Evolutionary conservation across 2,329 filamentous ascomycete species (phyloP).

Genomic region (Exophiala xenobiotica): DNA sequence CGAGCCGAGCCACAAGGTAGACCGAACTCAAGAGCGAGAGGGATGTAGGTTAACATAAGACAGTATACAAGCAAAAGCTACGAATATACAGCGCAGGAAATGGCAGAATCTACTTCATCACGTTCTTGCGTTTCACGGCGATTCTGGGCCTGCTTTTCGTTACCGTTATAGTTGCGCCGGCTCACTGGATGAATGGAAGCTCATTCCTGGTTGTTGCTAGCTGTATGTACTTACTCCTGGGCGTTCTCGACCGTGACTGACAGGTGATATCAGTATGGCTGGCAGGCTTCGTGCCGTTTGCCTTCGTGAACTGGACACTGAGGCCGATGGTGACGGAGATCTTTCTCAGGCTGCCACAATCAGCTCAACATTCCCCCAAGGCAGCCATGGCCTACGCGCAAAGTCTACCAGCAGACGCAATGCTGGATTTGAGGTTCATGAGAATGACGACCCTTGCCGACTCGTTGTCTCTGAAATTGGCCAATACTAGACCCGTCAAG

Average conservation of each 20-base stretch:
- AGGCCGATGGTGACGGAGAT: constrained; percentile 72
- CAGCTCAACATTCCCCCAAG: constrained; percentile 61
- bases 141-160: constrained; percentile 69
- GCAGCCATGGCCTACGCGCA: constrained; percentile 44
- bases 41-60: constrained; percentile 2
- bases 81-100: constrained; percentile 76
- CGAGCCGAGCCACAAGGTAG: constrained; percentile 20
- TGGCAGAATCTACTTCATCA: constrained; percentile 64
- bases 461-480: constrained; percentile 43
- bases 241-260: neutral
- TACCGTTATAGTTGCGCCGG: constrained; percentile 61
- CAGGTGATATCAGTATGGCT: constrained; percentile 16
- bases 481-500: constrained; percentile 41
- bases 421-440: constrained; percentile 47
- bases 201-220: constrained; percentile 28
- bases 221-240: constrained; percentile 11
- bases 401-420: constrained; percentile 45
- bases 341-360: constrained; percentile 65
- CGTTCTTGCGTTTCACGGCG: constrained; percentile 68
- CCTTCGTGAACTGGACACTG: constrained; percentile 63
- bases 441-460: constrained; percentile 45
- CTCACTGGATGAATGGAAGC: constrained; percentile 49
- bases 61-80: constrained; percentile 47
- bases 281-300: constrained; percentile 62
- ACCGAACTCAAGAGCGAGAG: constrained; percentile 2